These are phyloP conservation scores for Pseudonectria buxi DNA, from an alignment of 2,329 filamentous ascomycete species.

Conservation along the genomic window DNA sequence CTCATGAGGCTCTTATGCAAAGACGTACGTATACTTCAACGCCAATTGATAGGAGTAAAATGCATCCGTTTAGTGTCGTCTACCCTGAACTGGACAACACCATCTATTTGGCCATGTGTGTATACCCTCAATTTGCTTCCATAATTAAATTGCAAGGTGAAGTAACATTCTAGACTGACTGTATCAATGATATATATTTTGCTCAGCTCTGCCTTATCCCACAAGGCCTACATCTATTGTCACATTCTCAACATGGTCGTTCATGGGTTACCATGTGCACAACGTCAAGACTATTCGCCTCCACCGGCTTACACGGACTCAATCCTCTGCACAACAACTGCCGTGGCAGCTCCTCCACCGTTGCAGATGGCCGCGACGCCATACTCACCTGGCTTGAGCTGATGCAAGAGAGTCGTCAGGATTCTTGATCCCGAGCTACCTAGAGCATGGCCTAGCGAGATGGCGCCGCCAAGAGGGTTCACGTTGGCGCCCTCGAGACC, in stretches of 20 bases:
- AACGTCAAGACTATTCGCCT: no score
- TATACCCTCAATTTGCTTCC: no score
- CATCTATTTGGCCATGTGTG: no score
- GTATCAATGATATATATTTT: no score
- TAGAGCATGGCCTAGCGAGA: slow-evolving; percentile 84
- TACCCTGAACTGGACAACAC: no score
- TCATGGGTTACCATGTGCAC: slow-evolving; percentile 2
- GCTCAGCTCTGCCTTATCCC: no score
- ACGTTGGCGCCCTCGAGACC: slow-evolving; percentile 73
- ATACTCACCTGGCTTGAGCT: slow-evolving; percentile 86
- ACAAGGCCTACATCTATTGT: neutral
- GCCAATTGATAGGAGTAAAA: no score
- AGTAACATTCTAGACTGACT: no score
- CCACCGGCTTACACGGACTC: slow-evolving; percentile 43
- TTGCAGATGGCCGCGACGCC: slow-evolving; percentile 96
- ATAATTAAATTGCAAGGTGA: no score
- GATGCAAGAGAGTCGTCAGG: slow-evolving; percentile 81
- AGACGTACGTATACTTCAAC: no score
- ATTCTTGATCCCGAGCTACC: slow-evolving; percentile 92
- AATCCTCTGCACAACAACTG: slow-evolving; percentile 81
- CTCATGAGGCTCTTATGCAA: no score
- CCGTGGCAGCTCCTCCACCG: slow-evolving; percentile 85
- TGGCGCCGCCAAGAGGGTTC: slow-evolving; percentile 84
- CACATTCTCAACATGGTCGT: neutral
- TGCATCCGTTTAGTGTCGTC: no score